phyloP scores from a whole-genome alignment of 371 early-diverging fungal species.

The Cokeromyces recurvatus region DNA sequence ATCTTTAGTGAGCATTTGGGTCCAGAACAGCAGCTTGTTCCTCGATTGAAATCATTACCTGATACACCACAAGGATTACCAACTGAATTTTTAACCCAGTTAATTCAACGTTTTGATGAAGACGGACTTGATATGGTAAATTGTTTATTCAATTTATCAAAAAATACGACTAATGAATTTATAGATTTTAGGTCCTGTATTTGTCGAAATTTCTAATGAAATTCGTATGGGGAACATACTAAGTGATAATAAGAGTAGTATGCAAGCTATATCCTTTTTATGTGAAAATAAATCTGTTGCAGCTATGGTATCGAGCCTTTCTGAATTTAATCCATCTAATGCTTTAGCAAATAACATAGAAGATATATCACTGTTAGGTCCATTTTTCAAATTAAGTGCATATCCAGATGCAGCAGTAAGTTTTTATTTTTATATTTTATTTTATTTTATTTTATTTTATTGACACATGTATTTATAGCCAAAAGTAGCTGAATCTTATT shows the following conservation, averaged over 20 bases:
- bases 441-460: no score
- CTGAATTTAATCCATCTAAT: slow-evolving; percentile 59
- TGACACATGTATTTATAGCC: no score
- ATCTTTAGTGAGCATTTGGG: slow-evolving; percentile 27
- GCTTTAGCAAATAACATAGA: slow-evolving; percentile 60
- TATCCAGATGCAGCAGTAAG: slow-evolving; percentile 55
- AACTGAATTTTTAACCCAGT: slow-evolving; percentile 44
- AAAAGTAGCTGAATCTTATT: slow-evolving; percentile 57
- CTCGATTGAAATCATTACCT: slow-evolving; percentile 40
- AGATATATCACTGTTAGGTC: slow-evolving; percentile 67
- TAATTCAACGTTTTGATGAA: slow-evolving; percentile 50
- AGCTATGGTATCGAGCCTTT: slow-evolving; percentile 46
- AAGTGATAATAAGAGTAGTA: slow-evolving; percentile 51
- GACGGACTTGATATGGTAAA: slow-evolving; percentile 58
- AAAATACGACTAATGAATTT: neutral
- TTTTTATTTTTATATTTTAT: slow-evolving; percentile 1
- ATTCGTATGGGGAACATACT: slow-evolving; percentile 44
- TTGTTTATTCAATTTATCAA: neutral
- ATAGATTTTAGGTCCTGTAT: slow-evolving; percentile 50
- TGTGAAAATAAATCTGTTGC: slow-evolving; percentile 54
- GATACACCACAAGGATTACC: slow-evolving; percentile 48
- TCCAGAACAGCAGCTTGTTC: slow-evolving; percentile 46
- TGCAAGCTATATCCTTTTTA: slow-evolving; percentile 42
- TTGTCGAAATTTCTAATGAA: slow-evolving; percentile 39
- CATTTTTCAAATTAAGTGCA: slow-evolving; percentile 61